phyloP scores from a whole-genome alignment of 2,329 filamentous ascomycete genomes.

The Aciculosporium take region DNA sequence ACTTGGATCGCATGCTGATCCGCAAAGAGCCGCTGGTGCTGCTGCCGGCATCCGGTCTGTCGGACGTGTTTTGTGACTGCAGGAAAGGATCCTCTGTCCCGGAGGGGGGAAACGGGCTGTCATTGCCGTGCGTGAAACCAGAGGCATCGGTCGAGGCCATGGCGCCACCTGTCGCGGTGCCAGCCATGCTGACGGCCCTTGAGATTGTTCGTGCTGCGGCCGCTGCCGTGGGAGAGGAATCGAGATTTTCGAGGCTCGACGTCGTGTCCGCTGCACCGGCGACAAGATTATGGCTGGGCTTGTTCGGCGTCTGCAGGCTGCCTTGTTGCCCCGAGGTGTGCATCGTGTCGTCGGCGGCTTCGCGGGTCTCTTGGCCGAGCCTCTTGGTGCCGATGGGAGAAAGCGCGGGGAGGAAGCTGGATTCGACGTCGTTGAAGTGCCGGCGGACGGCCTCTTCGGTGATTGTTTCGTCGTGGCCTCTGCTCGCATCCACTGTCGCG shows the following conservation, averaged over 20 bases:
- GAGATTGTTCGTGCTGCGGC: conserved; percentile 39
- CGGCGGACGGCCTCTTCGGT: conserved; percentile 39
- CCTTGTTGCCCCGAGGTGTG: conserved; percentile 28
- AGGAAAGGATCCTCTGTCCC: conserved; percentile 16
- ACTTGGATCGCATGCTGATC: conserved; percentile 35
- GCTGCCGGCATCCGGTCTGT: conserved; percentile 28
- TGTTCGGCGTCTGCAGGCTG: conserved; percentile 11
- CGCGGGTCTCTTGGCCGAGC: conserved; percentile 16
- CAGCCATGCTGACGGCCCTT: conserved; percentile 33
- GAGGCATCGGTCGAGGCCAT: conserved; percentile 8
- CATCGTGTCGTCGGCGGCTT: conserved; percentile 44
- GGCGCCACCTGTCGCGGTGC: conserved; percentile 10
- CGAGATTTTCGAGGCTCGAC: conserved; percentile 37
- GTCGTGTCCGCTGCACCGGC: conserved; percentile 28
- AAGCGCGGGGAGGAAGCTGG: conserved; percentile 45
- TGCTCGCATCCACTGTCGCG: conserved; percentile 21
- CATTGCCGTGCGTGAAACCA: conserved; percentile 14
- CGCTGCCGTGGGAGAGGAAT: conserved; percentile 42
- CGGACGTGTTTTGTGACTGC: conserved; percentile 18
- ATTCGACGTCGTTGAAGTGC: conserved; percentile 50
- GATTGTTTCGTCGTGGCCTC: conserved; percentile 29
- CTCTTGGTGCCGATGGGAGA: conserved; percentile 39
- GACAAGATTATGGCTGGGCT: conserved; percentile 9
- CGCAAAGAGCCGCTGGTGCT: conserved; percentile 33
- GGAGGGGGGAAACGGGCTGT: conserved; percentile 16